Evolutionary conservation across 768 basidiomycete genomes (phyloP), one percentile per base, ranked within the genome.

Genomic region (Serendipita sp.): DNA sequence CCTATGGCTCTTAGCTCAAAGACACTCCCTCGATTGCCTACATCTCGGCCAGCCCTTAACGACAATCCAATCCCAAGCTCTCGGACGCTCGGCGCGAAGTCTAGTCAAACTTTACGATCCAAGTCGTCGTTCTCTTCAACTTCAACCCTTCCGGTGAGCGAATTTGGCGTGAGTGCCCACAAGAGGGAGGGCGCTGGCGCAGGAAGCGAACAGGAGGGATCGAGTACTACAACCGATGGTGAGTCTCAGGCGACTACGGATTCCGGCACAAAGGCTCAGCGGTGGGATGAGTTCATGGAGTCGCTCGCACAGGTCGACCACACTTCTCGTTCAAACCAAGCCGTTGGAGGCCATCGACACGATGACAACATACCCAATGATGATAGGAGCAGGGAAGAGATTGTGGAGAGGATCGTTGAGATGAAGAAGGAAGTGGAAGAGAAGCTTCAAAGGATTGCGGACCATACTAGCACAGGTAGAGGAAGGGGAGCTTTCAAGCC

Each of bases 371-470:
- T 36, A 31, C 55, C 4, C 34, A 29, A n/a, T 60, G 55, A 60
- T 8, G 55, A 23, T 4, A 60, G 55, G 27, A 36, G 55, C 8
- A 29, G 16, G 10, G 55, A 23, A 31, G 55, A 60, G 55, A 60
- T 29, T 16, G 55, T 60, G 34, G 23, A 60, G 55, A 23, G 55
- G 33, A 60, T 60, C 8, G n/a, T 34, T 4, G 55, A 2, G 23
- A 60, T 60, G 55, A 60, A 60, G 27, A 16, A 3, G 27, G 55
- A 60, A n/a, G 55, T 60, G 55, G 55, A 60, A 23, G 55, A 60
- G 34, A 60, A 60, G 33, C 55, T 60, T 29, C 55, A 60, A 34
- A 11, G 34, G 33, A 60, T 60, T 27, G 18, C 55, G 16, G 55
- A 29, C 16, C 18, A 34, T 4, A n/a, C 55, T n/a, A 27, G 55